A percentile compares a stretch with the other conserved stretches of the same genome.
These are phyloP conservation scores for Mycena leptocephala DNA, from an alignment of 768 basidiomycete genomes.

Conservation along the genomic window DNA sequence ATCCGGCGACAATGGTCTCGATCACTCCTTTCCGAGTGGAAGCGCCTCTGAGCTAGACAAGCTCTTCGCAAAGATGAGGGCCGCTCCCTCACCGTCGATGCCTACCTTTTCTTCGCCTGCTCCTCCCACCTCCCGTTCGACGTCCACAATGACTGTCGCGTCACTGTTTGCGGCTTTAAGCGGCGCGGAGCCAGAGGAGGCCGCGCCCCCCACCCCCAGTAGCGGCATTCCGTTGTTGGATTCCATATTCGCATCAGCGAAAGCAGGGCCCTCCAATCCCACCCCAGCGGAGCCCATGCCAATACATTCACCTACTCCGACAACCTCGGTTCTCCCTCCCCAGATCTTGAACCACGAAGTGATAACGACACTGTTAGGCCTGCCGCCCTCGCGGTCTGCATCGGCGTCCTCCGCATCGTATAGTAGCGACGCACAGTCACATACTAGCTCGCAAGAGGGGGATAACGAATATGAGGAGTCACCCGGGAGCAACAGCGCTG, in stretches of 20 bases:
- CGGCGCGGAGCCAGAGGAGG: slow-evolving; percentile 36
- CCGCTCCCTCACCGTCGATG: slow-evolving; percentile 36
- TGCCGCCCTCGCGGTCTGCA: slow-evolving; percentile 60
- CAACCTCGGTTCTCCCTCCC: slow-evolving; percentile 50
- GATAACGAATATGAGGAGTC: slow-evolving; percentile 68
- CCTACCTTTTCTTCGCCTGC: slow-evolving; percentile 35
- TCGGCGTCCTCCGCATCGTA: slow-evolving; percentile 56
- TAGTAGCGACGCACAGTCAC: slow-evolving; percentile 53
- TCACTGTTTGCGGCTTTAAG: slow-evolving; percentile 63
- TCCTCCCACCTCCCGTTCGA: slow-evolving; percentile 45
- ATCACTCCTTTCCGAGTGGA: slow-evolving; percentile 36
- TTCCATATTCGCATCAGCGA: slow-evolving; percentile 83
- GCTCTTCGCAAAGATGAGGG: slow-evolving; percentile 61
- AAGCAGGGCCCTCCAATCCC: slow-evolving; percentile 31
- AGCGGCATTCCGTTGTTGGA: slow-evolving; percentile 75
- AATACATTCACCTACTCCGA: slow-evolving; percentile 35
- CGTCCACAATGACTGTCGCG: slow-evolving; percentile 62
- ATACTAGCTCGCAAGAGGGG: slow-evolving; percentile 68
- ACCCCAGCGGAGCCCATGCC: slow-evolving; percentile 22
- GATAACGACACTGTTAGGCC: slow-evolving; percentile 75
- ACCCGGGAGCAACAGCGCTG: slow-evolving; percentile 40
- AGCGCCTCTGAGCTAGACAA: slow-evolving; percentile 62
- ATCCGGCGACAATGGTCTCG: slow-evolving; percentile 18
- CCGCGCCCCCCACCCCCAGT: slow-evolving; percentile 49
- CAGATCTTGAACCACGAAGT: slow-evolving; percentile 84